Percentiles rank a stretch among this genome's conserved stretches.
Evolutionary conservation across 345 rosid genomes (phyloP).

Genomic region (Euclidium syriacum): DNA sequence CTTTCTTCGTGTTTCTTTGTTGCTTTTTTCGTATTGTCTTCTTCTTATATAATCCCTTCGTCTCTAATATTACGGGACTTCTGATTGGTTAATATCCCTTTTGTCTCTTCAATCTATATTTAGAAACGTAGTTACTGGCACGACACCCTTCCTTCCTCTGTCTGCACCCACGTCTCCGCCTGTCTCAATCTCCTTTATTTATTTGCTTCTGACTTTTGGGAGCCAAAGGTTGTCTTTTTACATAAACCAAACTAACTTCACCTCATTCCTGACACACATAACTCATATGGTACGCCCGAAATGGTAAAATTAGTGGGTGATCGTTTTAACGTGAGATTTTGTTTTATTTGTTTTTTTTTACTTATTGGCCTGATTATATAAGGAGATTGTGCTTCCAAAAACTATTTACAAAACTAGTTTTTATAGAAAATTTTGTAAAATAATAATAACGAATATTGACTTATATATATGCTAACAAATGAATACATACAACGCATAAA

Average conservation of each 20-base stretch:
- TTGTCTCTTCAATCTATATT: constrained; percentile 22
- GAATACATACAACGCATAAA: no score
- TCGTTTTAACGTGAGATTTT: no score
- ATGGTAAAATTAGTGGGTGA: no score
- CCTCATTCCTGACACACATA: background rate
- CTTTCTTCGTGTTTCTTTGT: constrained; percentile 7
- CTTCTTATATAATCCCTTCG: constrained; percentile 16
- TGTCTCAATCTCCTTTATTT: constrained; percentile 2
- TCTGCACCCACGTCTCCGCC: constrained; percentile 28
- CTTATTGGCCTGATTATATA: no score
- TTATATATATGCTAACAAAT: no score
- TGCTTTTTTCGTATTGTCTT: background rate
- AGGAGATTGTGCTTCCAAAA: no score
- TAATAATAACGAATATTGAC: no score
- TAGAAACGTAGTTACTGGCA: constrained; percentile 33
- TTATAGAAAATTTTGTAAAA: no score
- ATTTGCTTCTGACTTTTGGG: background rate
- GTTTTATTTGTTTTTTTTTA: no score
- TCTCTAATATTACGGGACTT: constrained; percentile 24
- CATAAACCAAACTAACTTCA: background rate
- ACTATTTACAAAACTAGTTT: no score
- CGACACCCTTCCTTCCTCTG: constrained; percentile 23
- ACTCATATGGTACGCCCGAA: no score
- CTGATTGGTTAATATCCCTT: constrained; percentile 24
- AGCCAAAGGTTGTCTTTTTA: background rate